Conservation (phyloP, 768 basidiomycete species). For the Cyathus striatus region DNA sequence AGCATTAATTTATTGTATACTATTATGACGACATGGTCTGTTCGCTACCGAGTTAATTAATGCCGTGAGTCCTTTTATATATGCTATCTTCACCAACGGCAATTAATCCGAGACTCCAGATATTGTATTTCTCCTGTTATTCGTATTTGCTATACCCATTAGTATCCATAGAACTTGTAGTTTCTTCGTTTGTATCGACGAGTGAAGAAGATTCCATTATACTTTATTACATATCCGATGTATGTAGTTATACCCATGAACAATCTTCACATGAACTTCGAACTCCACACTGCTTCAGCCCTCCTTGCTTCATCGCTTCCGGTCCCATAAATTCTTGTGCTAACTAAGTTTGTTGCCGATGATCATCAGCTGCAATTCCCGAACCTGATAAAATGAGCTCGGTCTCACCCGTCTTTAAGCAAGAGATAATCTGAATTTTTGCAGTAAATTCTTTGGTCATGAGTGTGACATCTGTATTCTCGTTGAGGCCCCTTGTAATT, state of each 20-base stretch:
- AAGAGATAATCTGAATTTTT: slow-evolving; percentile 49
- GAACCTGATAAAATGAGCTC: slow-evolving; percentile 1
- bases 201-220: too few species aligned
- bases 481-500: slow-evolving; percentile 46
- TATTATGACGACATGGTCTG: too few species aligned
- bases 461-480: slow-evolving; percentile 41
- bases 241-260: too few species aligned
- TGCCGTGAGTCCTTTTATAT: not conserved
- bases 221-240: too few species aligned
- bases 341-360: slow-evolving; percentile 34
- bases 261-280: slow-evolving; percentile 37
- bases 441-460: slow-evolving; percentile 52
- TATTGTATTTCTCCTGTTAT: slow-evolving; percentile 9
- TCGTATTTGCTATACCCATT: too few species aligned
- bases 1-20: too few species aligned
- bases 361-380: not conserved
- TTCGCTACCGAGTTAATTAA: slow-evolving; percentile 1
- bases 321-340: slow-evolving; percentile 38
- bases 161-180: too few species aligned
- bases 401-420: slow-evolving; percentile 40
- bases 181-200: too few species aligned
- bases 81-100: not conserved
- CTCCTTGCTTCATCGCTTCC: slow-evolving; percentile 46
- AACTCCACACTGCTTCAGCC: slow-evolving; percentile 48
- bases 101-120: slow-evolving; percentile 6